Evolutionary conservation across 2,329 filamentous ascomycete genomes (phyloP).

Genomic region (Amesomyces nigricolor): DNA sequence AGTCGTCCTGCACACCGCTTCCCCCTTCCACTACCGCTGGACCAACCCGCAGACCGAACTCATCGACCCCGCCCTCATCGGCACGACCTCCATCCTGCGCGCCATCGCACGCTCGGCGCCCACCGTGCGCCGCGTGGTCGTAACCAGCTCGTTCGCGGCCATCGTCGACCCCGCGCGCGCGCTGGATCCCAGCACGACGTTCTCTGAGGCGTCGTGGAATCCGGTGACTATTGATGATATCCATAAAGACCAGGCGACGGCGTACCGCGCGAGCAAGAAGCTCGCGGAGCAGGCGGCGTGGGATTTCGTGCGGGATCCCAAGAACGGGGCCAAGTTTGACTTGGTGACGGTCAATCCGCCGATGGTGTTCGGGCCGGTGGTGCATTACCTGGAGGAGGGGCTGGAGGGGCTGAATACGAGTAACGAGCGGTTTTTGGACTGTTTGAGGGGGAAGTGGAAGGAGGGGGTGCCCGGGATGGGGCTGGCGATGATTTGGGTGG

Average conservation of each 20-base stretch:
- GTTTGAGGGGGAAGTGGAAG: constrained; percentile 48
- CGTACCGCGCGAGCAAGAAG: constrained; percentile 52
- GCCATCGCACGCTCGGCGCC: constrained; percentile 57
- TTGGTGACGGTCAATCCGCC: constrained; percentile 51
- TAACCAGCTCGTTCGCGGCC: constrained; percentile 53
- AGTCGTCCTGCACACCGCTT: constrained; percentile 56
- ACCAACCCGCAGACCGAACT: constrained; percentile 48
- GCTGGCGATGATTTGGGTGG: constrained; percentile 44
- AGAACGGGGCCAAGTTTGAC: constrained; percentile 42
- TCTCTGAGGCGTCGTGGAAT: constrained; percentile 49
- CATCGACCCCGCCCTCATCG: constrained; percentile 52
- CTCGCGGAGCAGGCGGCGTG: constrained; percentile 49
- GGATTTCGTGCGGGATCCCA: constrained; percentile 40
- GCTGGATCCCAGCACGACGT: constrained; percentile 36
- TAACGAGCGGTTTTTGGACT: constrained; percentile 45
- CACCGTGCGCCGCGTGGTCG: constrained; percentile 63
- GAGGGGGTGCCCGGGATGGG: constrained; percentile 37
- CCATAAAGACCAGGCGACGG: constrained; percentile 34
- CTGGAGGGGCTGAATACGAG: constrained; percentile 48
- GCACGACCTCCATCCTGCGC: constrained; percentile 64
- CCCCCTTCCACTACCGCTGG: constrained; percentile 52
- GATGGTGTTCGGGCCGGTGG: constrained; percentile 49
- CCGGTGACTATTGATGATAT: constrained; percentile 44
- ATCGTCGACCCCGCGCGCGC: constrained; percentile 39
- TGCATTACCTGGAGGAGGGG: constrained; percentile 40